A percentile compares a stretch with the other conserved stretches of the same genome.
These are phyloP conservation scores for Cucurbita moschata DNA, from an alignment of 306 rosid species.

Conservation along the genomic window DNA sequence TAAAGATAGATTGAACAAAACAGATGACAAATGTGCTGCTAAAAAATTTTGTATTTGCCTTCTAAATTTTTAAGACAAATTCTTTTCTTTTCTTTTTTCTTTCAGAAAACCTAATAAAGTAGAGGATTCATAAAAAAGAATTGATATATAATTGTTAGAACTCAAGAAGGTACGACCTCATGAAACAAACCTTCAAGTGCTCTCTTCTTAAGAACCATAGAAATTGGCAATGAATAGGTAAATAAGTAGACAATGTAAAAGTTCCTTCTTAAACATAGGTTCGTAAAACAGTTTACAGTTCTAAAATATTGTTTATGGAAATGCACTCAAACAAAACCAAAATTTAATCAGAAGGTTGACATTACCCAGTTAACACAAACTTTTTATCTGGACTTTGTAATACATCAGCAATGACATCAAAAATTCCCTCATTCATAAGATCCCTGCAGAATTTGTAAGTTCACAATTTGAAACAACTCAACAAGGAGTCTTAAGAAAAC, in stretches of 20 bases:
- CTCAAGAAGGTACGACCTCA: too few species aligned
- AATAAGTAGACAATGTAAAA: background rate
- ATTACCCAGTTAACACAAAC: slow-evolving; percentile 81
- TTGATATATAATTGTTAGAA: too few species aligned
- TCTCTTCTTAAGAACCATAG: background rate
- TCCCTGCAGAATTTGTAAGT: slow-evolving; percentile 45
- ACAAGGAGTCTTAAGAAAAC: background rate
- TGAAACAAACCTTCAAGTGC: background rate
- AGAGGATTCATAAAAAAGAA: too few species aligned
- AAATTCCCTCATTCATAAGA: slow-evolving; percentile 89
- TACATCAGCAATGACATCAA: slow-evolving; percentile 58
- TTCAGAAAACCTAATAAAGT: too few species aligned
- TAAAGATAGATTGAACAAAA: background rate
- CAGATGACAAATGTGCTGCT: background rate
- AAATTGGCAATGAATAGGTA: background rate
- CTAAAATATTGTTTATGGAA: background rate
- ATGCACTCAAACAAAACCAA: background rate
- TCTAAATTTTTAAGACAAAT: too few species aligned
- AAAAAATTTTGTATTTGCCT: background rate
- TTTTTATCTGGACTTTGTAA: slow-evolving; percentile 75
- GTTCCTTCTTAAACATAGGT: background rate
- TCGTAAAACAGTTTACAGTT: background rate
- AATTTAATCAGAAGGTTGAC: slow-evolving; percentile 16
- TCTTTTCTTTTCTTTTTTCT: too few species aligned
- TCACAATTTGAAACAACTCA: slow-evolving; percentile 11